A percentile compares a stretch with the other conserved stretches of the same genome.
These are phyloP conservation scores for Mycena kentingensis DNA, from an alignment of 768 basidiomycete genomes.

Conservation along the genomic window DNA sequence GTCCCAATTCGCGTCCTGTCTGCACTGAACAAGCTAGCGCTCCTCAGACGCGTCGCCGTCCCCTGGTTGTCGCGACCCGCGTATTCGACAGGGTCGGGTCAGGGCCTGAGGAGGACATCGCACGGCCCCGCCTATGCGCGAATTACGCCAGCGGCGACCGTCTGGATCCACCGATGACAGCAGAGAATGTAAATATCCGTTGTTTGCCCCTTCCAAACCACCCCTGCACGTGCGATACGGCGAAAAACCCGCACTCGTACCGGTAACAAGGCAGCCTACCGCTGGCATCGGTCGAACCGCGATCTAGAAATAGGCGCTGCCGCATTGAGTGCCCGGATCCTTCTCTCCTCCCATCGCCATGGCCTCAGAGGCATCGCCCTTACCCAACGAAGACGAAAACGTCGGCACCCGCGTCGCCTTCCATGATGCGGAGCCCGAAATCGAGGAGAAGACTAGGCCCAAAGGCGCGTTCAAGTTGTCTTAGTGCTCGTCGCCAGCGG, in stretches of 20 bases:
- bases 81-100: not conserved
- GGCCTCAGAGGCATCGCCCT: not conserved
- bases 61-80: too few relatives aligned
- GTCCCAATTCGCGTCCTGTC: not conserved
- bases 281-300: not conserved
- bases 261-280: too few relatives aligned
- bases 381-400: conserved; percentile 34
- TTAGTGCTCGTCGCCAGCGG: not conserved
- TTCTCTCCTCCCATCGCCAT: conserved; percentile 6
- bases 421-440: conserved; percentile 41
- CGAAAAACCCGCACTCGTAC: conserved; percentile 5
- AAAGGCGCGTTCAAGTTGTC: conserved; percentile 40
- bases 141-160: not conserved
- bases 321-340: not conserved
- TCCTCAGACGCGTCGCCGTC: too few relatives aligned
- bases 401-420: conserved; percentile 51
- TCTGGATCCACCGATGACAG: not conserved
- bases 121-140: not conserved
- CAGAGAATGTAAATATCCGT: too few relatives aligned
- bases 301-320: conserved; percentile 2
- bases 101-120: not conserved
- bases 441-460: conserved; percentile 50
- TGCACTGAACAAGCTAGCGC: too few relatives aligned
- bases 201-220: not conserved
- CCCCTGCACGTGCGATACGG: conserved; percentile 2